These are phyloP conservation scores for Colletotrichum paranaense DNA, from an alignment of 2,329 filamentous ascomycete genomes.

Conservation along the genomic window DNA sequence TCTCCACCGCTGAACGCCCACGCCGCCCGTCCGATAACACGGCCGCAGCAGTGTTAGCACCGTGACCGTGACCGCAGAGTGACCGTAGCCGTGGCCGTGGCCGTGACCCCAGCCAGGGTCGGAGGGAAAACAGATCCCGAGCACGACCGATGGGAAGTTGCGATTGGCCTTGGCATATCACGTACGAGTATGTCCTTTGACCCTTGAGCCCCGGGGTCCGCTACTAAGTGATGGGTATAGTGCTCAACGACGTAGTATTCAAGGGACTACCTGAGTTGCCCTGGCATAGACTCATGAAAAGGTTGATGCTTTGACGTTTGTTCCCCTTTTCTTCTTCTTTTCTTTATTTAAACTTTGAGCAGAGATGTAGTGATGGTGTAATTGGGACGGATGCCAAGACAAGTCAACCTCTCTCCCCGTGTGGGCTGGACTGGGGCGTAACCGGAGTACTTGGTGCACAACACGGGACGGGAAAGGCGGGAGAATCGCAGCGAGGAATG, in stretches of 20 bases:
- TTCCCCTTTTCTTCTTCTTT: too few species aligned
- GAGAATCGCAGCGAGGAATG: slow-evolving; percentile 18
- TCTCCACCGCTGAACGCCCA: too few species aligned
- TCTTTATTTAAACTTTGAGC: background rate
- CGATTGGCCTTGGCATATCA: background rate
- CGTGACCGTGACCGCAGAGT: background rate
- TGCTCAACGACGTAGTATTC: too few species aligned
- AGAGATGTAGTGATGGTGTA: background rate
- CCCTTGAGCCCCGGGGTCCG: too few species aligned
- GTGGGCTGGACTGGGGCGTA: background rate
- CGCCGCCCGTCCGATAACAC: too few species aligned
- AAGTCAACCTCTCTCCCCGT: background rate
- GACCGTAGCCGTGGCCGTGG: background rate
- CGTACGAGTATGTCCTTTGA: too few species aligned
- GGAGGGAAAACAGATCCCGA: slow-evolving; percentile 3
- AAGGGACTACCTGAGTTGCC: too few species aligned
- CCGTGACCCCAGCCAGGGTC: background rate
- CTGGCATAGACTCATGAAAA: too few species aligned
- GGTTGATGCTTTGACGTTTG: too few species aligned
- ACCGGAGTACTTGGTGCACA: background rate
- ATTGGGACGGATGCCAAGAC: slow-evolving; percentile 1
- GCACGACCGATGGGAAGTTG: background rate
- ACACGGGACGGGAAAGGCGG: slow-evolving; percentile 26
- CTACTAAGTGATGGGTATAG: too few species aligned
- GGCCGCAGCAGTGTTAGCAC: too few species aligned